A percentile compares a stretch with the other conserved stretches of the same genome.
These are phyloP conservation scores for Ceratobasidium papillatum DNA, from an alignment of 1,284 basidiomycete genomes.

Conservation along the genomic window DNA sequence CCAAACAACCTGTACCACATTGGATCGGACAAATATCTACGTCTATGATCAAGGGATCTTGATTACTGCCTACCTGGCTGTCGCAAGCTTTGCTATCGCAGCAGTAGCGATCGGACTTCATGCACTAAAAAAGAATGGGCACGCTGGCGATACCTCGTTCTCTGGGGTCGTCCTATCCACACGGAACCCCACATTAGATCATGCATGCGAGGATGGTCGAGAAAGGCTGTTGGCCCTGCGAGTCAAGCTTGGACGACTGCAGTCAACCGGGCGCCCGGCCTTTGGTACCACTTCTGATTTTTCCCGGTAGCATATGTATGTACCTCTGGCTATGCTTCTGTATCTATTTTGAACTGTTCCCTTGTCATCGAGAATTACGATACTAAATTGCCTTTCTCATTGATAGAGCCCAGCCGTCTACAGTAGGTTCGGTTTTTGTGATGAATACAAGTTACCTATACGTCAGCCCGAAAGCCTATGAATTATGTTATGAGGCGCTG, in stretches of 20 bases:
- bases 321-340: neutral
- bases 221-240: constrained; percentile 8
- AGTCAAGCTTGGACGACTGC: constrained; percentile 20
- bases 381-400: too few species aligned
- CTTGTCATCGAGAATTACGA: too few species aligned
- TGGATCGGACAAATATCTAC: constrained; percentile 16
- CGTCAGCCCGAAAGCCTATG: too few species aligned
- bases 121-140: constrained; percentile 30
- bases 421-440: too few species aligned
- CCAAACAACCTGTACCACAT: constrained; percentile 5
- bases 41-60: constrained; percentile 16
- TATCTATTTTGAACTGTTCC: too few species aligned
- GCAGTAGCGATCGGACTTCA: constrained; percentile 8
- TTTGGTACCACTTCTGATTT: constrained; percentile 18
- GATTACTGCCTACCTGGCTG: constrained; percentile 2
- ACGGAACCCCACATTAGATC: constrained; percentile 37
- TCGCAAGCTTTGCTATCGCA: neutral
- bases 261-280: constrained; percentile 15
- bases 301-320: neutral
- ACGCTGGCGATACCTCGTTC: constrained; percentile 30
- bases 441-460: too few species aligned
- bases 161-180: constrained; percentile 25
- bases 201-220: constrained; percentile 29
- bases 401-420: too few species aligned
- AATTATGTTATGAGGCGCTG: too few species aligned